Evolutionary conservation across 768 basidiomycete genomes (phyloP).

Genomic region (Udeniomyces megalosporus): DNA sequence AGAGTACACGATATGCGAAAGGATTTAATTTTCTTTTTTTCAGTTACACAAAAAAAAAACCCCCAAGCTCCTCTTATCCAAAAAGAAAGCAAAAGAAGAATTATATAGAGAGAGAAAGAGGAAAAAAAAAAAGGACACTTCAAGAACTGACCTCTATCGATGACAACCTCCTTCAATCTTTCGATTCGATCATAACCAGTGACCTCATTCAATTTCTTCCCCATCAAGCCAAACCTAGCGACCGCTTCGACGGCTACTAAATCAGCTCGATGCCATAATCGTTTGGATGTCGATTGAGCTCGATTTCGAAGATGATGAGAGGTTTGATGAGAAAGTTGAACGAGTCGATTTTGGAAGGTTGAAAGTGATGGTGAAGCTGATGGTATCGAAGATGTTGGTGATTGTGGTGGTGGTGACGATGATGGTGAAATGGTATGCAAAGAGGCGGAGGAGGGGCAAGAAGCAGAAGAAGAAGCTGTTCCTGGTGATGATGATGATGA

Average conservation of each 20-base stretch:
- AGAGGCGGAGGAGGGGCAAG: background rate
- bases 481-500: background rate
- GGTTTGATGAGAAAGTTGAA: background rate
- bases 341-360: background rate
- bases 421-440: background rate
- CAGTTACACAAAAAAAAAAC: background rate
- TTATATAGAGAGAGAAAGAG: too few species aligned
- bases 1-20: background rate
- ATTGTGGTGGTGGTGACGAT: too few species aligned
- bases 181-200: slow-evolving; percentile 90
- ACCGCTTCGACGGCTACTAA: background rate
- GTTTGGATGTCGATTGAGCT: background rate
- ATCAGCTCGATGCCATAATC: background rate
- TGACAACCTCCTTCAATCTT: slow-evolving; percentile 56
- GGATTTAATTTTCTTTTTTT: background rate
- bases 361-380: background rate
- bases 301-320: background rate
- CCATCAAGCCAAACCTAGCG: slow-evolving; percentile 33
- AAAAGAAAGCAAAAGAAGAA: background rate
- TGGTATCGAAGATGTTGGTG: background rate
- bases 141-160: slow-evolving; percentile 50
- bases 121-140: slow-evolving; percentile 4
- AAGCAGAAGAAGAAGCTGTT: background rate
- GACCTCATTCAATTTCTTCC: slow-evolving; percentile 61
- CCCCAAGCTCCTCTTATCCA: too few species aligned